Evolutionary conservation across 768 basidiomycete species (phyloP), one percentile per base, ranked within the genome.

Genomic region (Kwoniella dejecticola): DNA sequence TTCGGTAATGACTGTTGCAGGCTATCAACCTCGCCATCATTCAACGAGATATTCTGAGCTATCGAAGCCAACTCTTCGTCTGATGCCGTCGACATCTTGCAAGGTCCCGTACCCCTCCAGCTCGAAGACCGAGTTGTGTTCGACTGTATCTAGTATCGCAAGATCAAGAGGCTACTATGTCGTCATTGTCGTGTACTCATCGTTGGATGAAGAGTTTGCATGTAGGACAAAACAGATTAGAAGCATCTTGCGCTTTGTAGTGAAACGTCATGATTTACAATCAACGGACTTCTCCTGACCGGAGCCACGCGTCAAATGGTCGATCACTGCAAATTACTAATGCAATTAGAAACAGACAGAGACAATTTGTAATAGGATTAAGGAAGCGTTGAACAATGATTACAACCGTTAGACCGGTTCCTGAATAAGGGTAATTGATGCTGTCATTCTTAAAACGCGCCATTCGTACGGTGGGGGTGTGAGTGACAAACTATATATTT

Each of bases 31-130:
- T 46, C 13, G 30, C 38, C 52, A 44, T 60, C 48, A 36, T 38
- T 29, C 24, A 60, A 19, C 1, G 59, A 45, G 4, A 60, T 60
- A 23, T 53, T 36, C 31, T 52, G 52, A 3, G 26, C 52, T 24
- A 60, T 42, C n/a, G 50, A 52, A 29, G 59, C 59, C 8, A 60
- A 44, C 24, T 60, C 59, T 24, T 52, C 59, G n/a, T 60, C 59
- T 46, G 50, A 60, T 40, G 21, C 44, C 15, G 59, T 46, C 8
- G 54, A 56, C 54, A 56, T 56, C n/a, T n/a, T 56, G 42, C 10
- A 29, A 10, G 10, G 19, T 31, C 17, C 21, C 41, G 8, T 41
- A n/a, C n/a, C n/a, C n/a, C n/a, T n/a, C n/a, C n/a, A n/a, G n/a
- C n/a, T n/a, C n/a, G n/a, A n/a, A n/a, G n/a, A n/a, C n/a, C n/a